Evolutionary conservation across 2,329 filamentous ascomycete species (phyloP).

Genomic region (Pseudogymnoascus sp.): DNA sequence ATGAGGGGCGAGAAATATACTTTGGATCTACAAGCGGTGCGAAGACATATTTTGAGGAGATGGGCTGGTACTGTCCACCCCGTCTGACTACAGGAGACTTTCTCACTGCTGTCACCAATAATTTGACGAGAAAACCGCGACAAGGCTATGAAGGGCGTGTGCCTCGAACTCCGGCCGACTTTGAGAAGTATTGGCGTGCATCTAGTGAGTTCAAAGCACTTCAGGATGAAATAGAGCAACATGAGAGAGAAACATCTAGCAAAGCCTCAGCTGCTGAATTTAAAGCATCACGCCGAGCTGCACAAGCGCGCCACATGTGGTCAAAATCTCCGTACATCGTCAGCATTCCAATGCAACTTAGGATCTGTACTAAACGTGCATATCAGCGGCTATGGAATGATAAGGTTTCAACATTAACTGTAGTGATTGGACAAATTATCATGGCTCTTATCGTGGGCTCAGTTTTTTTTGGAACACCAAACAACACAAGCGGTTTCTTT

Average conservation of each 20-base stretch:
- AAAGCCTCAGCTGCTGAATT: constrained; percentile 45
- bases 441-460: constrained; percentile 59
- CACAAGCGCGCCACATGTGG: constrained; percentile 41
- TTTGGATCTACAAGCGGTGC: constrained; percentile 55
- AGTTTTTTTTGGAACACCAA: constrained; percentile 58
- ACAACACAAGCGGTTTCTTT: constrained; percentile 53
- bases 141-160: constrained; percentile 34
- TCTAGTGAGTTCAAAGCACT: constrained; percentile 41
- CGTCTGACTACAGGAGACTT: constrained; percentile 60
- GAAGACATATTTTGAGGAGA: constrained; percentile 54
- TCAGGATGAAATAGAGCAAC: constrained; percentile 24
- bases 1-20: constrained; percentile 59
- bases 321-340: constrained; percentile 31
- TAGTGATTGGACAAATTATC: constrained; percentile 54
- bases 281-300: constrained; percentile 43
- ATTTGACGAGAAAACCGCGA: constrained; percentile 59
- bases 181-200: constrained; percentile 43
- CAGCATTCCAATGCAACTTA: constrained; percentile 48
- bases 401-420: constrained; percentile 53
- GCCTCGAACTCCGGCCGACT: constrained; percentile 37
- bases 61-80: constrained; percentile 56
- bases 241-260: constrained; percentile 25
- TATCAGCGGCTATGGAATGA: constrained; percentile 62
- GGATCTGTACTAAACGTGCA: constrained; percentile 49
- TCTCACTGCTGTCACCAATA: constrained; percentile 57